Conservation (phyloP, 345 rosid genomes). For the Microcos paniculata region DNA sequence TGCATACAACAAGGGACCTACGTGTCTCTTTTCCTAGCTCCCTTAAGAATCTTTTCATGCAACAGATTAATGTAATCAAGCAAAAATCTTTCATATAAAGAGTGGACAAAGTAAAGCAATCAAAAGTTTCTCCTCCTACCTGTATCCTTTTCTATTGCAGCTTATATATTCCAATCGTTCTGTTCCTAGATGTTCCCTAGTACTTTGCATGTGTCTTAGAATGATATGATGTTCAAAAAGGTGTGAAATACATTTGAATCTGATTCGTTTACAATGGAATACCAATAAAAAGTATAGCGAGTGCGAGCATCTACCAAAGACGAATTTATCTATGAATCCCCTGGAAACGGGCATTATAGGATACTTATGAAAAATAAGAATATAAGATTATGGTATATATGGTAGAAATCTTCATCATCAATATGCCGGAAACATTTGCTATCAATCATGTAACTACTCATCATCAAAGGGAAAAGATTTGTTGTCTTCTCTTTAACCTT, state of each 20-base stretch:
- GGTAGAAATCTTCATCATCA: no score
- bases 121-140: not conserved
- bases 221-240: not conserved
- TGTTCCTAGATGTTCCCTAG: constrained; percentile 15
- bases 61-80: not conserved
- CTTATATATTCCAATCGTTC: not conserved
- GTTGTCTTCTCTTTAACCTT: not conserved
- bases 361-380: not conserved
- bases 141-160: constrained; percentile 8
- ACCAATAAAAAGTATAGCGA: not conserved
- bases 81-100: not conserved
- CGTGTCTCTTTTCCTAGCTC: not conserved
- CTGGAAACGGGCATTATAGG: not conserved
- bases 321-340: not conserved
- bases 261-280: not conserved
- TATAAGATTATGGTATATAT: not conserved
- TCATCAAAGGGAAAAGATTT: not conserved
- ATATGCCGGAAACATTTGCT: not conserved
- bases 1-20: not conserved
- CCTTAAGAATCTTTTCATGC: not conserved
- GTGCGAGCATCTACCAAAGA: not conserved
- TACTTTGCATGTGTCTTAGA: not conserved
- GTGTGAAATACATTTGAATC: not conserved
- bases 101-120: not conserved
- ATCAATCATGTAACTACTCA: constrained; percentile 11